Evolutionary conservation across 345 rosid genomes (phyloP).

Genomic region (Aquilaria yunnanensis): DNA sequence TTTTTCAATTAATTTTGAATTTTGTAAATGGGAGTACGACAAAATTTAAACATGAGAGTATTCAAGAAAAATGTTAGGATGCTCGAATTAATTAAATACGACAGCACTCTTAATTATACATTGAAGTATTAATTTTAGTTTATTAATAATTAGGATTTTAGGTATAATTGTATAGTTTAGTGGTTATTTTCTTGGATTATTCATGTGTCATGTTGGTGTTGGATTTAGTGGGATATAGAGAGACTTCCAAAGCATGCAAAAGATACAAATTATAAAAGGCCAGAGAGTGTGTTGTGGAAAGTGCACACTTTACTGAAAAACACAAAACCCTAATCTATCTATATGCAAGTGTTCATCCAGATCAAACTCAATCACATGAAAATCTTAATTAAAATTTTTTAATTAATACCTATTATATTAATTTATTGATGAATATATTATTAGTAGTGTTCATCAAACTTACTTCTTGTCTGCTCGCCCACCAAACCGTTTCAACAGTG

Average conservation of each 20-base stretch:
- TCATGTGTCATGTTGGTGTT: constrained; percentile 32
- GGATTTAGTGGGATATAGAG: constrained; percentile 17
- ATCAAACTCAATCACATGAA: constrained; percentile 7
- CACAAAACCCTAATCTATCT: constrained; percentile 29
- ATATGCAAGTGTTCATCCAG: neutral
- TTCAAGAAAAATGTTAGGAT: too few species aligned
- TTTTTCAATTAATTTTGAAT: too few species aligned
- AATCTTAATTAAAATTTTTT: constrained; percentile 9
- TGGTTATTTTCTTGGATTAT: constrained; percentile 35
- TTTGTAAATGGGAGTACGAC: too few species aligned
- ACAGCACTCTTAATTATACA: too few species aligned
- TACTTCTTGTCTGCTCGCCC: constrained; percentile 54
- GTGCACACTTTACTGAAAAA: constrained; percentile 42
- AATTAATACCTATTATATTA: constrained; percentile 6
- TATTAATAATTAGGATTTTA: neutral
- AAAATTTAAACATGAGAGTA: too few species aligned
- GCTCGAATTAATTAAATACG: too few species aligned
- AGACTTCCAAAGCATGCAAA: constrained; percentile 18
- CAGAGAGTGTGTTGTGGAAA: constrained; percentile 8
- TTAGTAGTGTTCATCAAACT: constrained; percentile 9
- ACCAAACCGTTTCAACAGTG: constrained; percentile 67
- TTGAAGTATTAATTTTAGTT: too few species aligned
- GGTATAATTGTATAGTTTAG: neutral
- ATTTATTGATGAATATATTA: constrained; percentile 18
- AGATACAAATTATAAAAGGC: neutral